Evolutionary conservation across 371 early-diverging fungal genomes (phyloP).

Genomic region (Syncephalastrum sp.): DNA sequence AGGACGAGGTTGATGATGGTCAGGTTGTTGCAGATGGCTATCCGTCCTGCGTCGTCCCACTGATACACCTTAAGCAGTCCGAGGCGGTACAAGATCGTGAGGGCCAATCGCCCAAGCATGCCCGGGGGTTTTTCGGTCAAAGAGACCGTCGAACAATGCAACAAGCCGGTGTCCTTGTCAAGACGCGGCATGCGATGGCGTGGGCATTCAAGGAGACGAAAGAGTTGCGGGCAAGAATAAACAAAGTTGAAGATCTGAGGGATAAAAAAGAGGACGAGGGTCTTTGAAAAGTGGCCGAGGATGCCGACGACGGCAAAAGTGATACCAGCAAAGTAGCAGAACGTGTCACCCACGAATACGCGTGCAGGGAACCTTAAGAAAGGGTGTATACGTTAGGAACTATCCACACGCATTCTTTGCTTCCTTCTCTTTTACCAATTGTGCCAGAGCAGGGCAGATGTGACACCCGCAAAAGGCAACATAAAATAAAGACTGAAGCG

Average conservation of each 20-base stretch:
- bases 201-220: slow-evolving; percentile 95
- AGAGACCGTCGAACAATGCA: slow-evolving; percentile 44
- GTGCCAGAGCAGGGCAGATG: slow-evolving; percentile 71
- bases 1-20: slow-evolving; percentile 91
- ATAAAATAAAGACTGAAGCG: slow-evolving; percentile 85
- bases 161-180: slow-evolving; percentile 48
- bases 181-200: slow-evolving; percentile 93
- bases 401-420: background rate
- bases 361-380: slow-evolving; percentile 76
- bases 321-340: slow-evolving; percentile 98
- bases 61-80: slow-evolving; percentile 55
- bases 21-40: slow-evolving; percentile 76
- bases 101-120: slow-evolving; percentile 29
- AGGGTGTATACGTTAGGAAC: background rate
- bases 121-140: slow-evolving; percentile 36
- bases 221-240: slow-evolving; percentile 93
- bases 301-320: slow-evolving; percentile 95
- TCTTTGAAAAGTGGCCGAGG: slow-evolving; percentile 91
- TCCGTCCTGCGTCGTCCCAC: slow-evolving; percentile 55
- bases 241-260: slow-evolving; percentile 97
- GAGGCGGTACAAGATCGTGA: slow-evolving; percentile 38
- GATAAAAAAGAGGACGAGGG: slow-evolving; percentile 88
- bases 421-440: slow-evolving; percentile 68
- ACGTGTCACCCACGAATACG: slow-evolving; percentile 98
- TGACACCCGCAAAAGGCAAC: slow-evolving; percentile 89